Conservation (phyloP, 768 basidiomycete genomes). For the Cantharellus cinnabarinus region DNA sequence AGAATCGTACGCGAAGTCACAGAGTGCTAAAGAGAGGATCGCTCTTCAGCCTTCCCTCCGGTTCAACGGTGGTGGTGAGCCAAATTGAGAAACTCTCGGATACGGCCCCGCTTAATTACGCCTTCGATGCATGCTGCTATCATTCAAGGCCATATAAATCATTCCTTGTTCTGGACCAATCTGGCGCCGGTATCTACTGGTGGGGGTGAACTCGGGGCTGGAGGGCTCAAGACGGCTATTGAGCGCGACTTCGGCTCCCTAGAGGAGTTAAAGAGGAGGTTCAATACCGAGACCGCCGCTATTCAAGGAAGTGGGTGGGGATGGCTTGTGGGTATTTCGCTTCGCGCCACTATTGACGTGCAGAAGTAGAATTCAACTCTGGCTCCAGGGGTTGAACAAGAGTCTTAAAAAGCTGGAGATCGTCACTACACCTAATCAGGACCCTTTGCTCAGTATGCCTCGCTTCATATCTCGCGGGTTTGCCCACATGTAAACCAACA, state of each 20-base stretch:
- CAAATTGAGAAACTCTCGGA: not conserved
- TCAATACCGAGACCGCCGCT: constrained; percentile 74
- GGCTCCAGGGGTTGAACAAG: constrained; percentile 43
- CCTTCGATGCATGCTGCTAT: not conserved
- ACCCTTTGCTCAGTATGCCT: constrained; percentile 51
- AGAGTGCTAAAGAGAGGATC: constrained; percentile 53
- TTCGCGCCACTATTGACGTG: not conserved
- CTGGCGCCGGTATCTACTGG: constrained; percentile 49
- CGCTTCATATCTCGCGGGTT: not conserved
- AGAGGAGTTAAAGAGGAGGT: constrained; percentile 64
- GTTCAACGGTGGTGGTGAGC: constrained; percentile 86
- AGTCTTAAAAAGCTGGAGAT: constrained; percentile 60
- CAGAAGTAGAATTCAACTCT: not conserved
- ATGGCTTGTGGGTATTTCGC: constrained; percentile 49
- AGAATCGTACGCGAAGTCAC: constrained; percentile 43
- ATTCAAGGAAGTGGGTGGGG: constrained; percentile 99
- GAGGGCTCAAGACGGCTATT: constrained; percentile 56
- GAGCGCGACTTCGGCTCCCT: constrained; percentile 70
- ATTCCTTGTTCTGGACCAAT: constrained; percentile 95
- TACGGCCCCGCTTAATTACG: not conserved
- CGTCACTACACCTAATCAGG: constrained; percentile 89
- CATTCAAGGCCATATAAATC: constrained; percentile 67
- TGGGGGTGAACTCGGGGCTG: constrained; percentile 44
- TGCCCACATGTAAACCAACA: not conserved
- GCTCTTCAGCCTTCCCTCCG: constrained; percentile 78